Evolutionary conservation across 163 green algal species (phyloP).

Genomic region (Scenedesmus sp.): DNA sequence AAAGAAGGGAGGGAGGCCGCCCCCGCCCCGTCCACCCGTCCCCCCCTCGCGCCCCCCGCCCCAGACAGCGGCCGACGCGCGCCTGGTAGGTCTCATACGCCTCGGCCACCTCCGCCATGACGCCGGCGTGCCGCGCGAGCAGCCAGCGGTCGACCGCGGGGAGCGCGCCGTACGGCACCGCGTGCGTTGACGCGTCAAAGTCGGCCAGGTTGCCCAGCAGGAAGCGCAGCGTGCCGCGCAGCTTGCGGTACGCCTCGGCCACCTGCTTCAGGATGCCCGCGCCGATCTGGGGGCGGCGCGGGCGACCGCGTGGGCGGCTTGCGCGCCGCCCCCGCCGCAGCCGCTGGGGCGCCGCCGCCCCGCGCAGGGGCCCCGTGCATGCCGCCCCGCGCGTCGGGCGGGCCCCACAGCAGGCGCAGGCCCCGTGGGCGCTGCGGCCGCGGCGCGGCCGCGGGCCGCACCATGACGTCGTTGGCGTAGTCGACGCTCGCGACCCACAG

Average conservation of each 20-base stretch:
- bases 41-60: neutral
- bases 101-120: constrained; percentile 77
- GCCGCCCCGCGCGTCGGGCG: too few relatives aligned
- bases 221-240: constrained; percentile 96
- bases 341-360: too few relatives aligned
- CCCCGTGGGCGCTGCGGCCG: too few relatives aligned
- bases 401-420: too few relatives aligned
- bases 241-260: constrained; percentile 93
- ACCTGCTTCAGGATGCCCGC: constrained; percentile 89
- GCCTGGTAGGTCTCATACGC: constrained; percentile 87
- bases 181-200: constrained; percentile 80
- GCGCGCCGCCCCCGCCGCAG: too few relatives aligned
- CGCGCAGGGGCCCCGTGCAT: too few relatives aligned
- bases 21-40: neutral
- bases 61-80: constrained; percentile 49
- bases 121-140: constrained; percentile 68
- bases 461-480: constrained; percentile 93
- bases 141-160: constrained; percentile 55
- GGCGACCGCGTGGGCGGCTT: too few relatives aligned
- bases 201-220: constrained; percentile 96
- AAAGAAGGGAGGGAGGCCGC: too few relatives aligned
- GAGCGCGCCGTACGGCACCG: constrained; percentile 76
- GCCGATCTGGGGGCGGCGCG: constrained; percentile 79
- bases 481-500: constrained; percentile 97
- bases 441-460: constrained; percentile 49